phyloP scores from a whole-genome alignment of 1,284 basidiomycete genomes.

The Marasmius sp. region DNA sequence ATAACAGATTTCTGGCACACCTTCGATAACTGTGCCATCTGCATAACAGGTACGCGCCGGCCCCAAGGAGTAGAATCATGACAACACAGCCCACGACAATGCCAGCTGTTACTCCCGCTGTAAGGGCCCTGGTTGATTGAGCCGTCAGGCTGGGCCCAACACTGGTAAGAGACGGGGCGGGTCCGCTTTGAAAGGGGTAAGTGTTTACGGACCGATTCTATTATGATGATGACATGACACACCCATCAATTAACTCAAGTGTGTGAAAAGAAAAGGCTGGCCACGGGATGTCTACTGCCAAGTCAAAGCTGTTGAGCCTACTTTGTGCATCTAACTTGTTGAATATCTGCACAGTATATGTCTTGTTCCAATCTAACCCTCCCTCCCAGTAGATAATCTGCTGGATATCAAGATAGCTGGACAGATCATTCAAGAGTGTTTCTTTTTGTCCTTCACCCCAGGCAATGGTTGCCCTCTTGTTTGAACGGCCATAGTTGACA shows the following conservation, averaged over 20 bases:
- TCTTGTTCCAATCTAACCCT: background rate
- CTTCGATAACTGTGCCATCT: no score
- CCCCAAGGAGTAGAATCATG: no score
- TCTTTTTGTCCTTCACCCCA: background rate
- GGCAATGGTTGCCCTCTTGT: background rate
- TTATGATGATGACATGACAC: background rate
- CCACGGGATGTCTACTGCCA: background rate
- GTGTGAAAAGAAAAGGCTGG: no score
- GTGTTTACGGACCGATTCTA: no score
- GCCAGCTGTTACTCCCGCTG: no score
- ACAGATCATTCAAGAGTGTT: background rate
- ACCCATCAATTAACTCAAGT: constrained; percentile 4
- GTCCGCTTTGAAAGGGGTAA: no score
- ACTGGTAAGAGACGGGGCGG: no score
- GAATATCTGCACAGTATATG: background rate
- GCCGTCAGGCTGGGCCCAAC: no score
- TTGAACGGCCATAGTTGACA: background rate
- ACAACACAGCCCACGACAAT: no score
- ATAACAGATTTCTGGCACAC: no score
- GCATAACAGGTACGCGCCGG: no score
- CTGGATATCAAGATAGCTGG: background rate
- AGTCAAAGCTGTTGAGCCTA: background rate
- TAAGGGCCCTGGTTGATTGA: no score
- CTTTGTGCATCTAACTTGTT: background rate
- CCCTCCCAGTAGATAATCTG: constrained; percentile 5